Conservation (phyloP, 768 basidiomycete species). For the Xerocomellus amylosporus region DNA sequence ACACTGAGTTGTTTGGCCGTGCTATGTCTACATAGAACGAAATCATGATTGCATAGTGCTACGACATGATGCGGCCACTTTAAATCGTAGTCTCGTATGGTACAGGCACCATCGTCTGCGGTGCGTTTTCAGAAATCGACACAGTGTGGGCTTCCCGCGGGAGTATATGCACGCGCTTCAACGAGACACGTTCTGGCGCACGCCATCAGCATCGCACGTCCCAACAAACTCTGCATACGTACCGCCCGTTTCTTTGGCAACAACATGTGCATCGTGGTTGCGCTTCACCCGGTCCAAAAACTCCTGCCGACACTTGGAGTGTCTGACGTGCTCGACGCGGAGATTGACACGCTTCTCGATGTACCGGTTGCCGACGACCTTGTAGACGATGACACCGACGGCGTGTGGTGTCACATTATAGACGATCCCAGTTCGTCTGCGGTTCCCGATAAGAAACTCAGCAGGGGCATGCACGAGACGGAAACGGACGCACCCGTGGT, state of each 20-base stretch:
- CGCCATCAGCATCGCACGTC: neutral
- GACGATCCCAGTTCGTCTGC: constrained; percentile 93
- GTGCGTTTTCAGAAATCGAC: constrained; percentile 68
- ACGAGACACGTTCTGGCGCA: constrained; percentile 64
- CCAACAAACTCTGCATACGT: constrained; percentile 32
- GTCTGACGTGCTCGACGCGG: constrained; percentile 91
- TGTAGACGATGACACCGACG: constrained; percentile 97
- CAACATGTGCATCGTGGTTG: constrained; percentile 80
- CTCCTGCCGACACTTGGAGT: constrained; percentile 97
- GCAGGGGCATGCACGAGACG: neutral
- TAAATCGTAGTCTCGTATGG: constrained; percentile 97
- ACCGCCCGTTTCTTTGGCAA: constrained; percentile 88
- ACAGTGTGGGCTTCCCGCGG: constrained; percentile 81
- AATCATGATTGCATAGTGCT: constrained; percentile 22
- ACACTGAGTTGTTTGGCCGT: constrained; percentile 6
- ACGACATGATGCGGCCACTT: constrained; percentile 28
- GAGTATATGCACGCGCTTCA: constrained; percentile 82
- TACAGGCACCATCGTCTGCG: constrained; percentile 91
- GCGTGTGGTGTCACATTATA: constrained; percentile 97
- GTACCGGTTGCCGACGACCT: constrained; percentile 98
- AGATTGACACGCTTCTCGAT: constrained; percentile 99
- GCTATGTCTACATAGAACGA: constrained; percentile 1
- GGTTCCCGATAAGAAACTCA: constrained; percentile 3
- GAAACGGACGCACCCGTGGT: constrained; percentile 74
- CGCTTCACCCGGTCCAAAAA: constrained; percentile 94